These are phyloP conservation scores for Apiospora koreana DNA, from an alignment of 2,329 filamentous ascomycete species.

Conservation along the genomic window DNA sequence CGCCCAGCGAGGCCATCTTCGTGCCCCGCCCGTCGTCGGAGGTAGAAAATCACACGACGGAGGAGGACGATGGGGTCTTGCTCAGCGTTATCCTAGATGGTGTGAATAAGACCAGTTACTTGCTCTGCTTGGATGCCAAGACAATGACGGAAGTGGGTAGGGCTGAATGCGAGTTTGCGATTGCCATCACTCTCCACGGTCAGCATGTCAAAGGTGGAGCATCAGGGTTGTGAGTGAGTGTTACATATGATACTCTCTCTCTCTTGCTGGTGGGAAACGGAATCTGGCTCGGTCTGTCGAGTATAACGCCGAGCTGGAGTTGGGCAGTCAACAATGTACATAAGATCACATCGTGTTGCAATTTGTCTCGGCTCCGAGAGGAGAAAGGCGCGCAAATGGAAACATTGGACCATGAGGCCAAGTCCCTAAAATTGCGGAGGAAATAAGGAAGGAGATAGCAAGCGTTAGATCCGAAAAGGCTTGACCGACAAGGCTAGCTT, in stretches of 20 bases:
- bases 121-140: constrained; percentile 64
- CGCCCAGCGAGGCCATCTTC: constrained; percentile 9
- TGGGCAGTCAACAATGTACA: too few relatives aligned
- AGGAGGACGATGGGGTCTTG: constrained; percentile 26
- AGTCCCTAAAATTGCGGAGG: not conserved
- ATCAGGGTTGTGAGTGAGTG: not conserved
- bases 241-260: too few relatives aligned
- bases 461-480: not conserved
- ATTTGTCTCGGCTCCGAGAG: not conserved
- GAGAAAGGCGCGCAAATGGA: too few relatives aligned
- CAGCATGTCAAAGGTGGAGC: constrained; percentile 35
- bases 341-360: not conserved
- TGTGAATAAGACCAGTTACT: constrained; percentile 57
- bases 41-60: not conserved
- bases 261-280: not conserved
- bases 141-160: constrained; percentile 65
- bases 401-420: too few relatives aligned
- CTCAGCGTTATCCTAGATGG: constrained; percentile 64
- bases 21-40: not conserved
- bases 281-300: not conserved
- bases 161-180: constrained; percentile 61
- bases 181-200: constrained; percentile 69
- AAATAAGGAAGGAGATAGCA: not conserved
- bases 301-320: not conserved
- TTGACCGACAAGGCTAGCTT: not conserved